phyloP scores from a whole-genome alignment of 495 filamentous ascomycete species.

The Sordaria brevicollis region DNA sequence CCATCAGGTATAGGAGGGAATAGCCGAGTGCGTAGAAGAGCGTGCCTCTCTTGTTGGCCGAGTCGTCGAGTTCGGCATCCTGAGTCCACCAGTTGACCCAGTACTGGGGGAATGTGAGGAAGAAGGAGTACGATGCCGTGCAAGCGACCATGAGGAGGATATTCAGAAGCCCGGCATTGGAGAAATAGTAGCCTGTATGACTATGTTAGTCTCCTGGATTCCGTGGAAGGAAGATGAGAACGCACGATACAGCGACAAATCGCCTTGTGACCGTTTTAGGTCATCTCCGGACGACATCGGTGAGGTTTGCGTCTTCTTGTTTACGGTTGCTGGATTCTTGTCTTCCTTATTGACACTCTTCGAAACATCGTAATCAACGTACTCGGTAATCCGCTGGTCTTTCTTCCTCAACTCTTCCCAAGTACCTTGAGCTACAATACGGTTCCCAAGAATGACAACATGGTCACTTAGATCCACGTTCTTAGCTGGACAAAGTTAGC shows the following conservation, averaged over 20 bases:
- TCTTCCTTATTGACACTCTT: neutral
- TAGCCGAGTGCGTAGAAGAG: constrained; percentile 22
- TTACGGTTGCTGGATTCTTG: neutral
- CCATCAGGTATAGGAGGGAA: constrained; percentile 14
- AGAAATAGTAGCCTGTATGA: constrained; percentile 43
- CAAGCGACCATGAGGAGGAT: constrained; percentile 29
- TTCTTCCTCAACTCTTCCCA: constrained; percentile 13
- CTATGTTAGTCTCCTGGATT: neutral
- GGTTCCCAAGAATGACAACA: constrained; percentile 15
- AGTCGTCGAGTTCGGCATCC: neutral
- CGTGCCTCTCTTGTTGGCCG: neutral
- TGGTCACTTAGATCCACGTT: constrained; percentile 11
- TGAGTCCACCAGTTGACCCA: constrained; percentile 34
- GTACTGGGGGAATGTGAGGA: constrained; percentile 26
- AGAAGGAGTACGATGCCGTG: constrained; percentile 23
- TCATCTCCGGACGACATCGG: neutral
- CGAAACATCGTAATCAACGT: neutral
- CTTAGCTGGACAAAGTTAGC: constrained; percentile 1
- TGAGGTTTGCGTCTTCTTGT: neutral
- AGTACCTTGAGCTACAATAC: constrained; percentile 11
- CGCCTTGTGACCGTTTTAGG: constrained; percentile 1
- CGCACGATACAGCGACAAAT: constrained; percentile 19
- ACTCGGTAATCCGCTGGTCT: constrained; percentile 6
- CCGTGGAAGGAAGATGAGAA: neutral
- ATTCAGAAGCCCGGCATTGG: constrained; percentile 38